phyloP scores from a whole-genome alignment of 2,329 filamentous ascomycete genomes.

The Clarireedia monteithiana region DNA sequence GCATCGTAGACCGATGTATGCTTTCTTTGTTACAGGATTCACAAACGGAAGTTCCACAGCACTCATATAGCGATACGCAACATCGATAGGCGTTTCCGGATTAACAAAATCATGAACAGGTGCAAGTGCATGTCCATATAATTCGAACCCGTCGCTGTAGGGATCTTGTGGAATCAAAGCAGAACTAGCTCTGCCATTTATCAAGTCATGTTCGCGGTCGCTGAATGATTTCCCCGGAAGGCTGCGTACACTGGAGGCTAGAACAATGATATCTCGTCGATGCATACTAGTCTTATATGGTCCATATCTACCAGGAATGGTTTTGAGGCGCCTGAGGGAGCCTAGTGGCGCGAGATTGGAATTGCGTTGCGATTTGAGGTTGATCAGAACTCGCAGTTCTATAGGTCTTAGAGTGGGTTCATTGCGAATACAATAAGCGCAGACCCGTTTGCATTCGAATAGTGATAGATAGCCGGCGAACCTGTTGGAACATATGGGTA shows the following conservation, averaged over 20 bases:
- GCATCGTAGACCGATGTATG: neutral
- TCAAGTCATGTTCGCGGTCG: neutral
- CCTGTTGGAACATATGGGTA: too few species aligned
- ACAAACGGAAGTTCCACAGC: neutral
- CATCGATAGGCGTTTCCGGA: neutral
- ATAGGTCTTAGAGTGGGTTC: neutral
- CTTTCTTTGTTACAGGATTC: neutral
- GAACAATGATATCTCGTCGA: neutral
- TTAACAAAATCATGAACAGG: neutral
- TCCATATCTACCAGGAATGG: neutral
- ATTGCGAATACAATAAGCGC: conserved; percentile 15
- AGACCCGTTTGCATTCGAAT: conserved; percentile 10
- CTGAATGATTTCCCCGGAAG: neutral
- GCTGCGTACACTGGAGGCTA: neutral
- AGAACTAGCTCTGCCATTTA: neutral
- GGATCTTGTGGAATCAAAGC: neutral
- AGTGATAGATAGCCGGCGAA: conserved; percentile 11
- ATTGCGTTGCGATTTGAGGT: neutral
- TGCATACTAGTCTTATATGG: neutral
- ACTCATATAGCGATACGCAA: neutral
- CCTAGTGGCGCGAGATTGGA: neutral
- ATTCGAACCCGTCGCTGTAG: neutral
- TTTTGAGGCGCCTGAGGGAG: neutral
- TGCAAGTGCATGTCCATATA: neutral
- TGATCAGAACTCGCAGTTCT: neutral